phyloP scores from a whole-genome alignment of 305 asterid genomes.

The Fraxinus sp. region DNA sequence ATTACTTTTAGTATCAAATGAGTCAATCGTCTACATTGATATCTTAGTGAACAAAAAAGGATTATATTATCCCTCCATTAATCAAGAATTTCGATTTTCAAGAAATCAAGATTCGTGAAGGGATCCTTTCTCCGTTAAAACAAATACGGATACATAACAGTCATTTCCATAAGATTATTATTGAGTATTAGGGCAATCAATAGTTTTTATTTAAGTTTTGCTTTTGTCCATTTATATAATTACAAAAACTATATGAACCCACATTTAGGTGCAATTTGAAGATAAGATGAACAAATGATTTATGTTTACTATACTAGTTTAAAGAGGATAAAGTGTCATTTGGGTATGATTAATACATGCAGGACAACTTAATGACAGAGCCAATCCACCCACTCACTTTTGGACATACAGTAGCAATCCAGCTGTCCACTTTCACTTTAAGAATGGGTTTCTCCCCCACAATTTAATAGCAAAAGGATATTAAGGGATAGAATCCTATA shows the following conservation, averaged over 20 bases:
- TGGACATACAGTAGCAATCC: constrained; percentile 25
- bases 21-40: no score
- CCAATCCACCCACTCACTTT: constrained; percentile 48
- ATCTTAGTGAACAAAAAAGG: no score
- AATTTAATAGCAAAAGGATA: neutral
- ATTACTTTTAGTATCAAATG: no score
- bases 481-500: no score
- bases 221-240: neutral
- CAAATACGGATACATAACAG: no score
- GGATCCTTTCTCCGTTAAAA: no score
- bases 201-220: neutral
- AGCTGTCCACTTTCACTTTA: constrained; percentile 25
- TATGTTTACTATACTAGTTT: constrained; percentile 25
- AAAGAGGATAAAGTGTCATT: constrained; percentile 21
- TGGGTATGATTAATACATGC: constrained; percentile 16
- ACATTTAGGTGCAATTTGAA: neutral
- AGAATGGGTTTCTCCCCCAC: neutral
- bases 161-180: neutral
- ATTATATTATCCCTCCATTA: no score
- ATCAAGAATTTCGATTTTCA: no score
- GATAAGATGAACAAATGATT: neutral
- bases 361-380: constrained; percentile 39
- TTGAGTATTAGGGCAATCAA: neutral
- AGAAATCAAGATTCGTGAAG: no score
- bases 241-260: neutral